Conservation (phyloP, 1,284 basidiomycete species). For the Jaminaea rosea region DNA sequence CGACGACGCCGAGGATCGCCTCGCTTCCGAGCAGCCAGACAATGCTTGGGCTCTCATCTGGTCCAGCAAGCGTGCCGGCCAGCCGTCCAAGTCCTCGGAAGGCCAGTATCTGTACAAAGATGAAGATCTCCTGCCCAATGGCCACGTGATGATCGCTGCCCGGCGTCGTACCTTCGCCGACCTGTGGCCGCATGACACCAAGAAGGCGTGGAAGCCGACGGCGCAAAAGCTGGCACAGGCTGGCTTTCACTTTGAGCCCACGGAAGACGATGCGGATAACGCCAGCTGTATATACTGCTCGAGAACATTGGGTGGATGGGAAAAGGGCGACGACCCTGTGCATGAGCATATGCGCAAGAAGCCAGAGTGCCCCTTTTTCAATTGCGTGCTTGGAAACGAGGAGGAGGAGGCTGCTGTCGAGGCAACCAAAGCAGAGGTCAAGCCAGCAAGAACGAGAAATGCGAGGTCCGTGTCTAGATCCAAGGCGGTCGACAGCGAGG, state of each 20-base stretch:
- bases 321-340: conserved; percentile 43
- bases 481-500: neutral
- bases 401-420: conserved; percentile 1
- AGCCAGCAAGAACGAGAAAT: no score
- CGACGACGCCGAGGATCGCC: conserved; percentile 28
- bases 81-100: conserved; percentile 12
- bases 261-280: conserved; percentile 33
- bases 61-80: conserved; percentile 11
- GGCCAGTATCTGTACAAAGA: conserved; percentile 17
- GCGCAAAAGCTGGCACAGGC: conserved; percentile 45
- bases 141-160: conserved; percentile 29
- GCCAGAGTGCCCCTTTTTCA: conserved; percentile 45
- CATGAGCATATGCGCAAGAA: conserved; percentile 40
- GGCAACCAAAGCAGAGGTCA: neutral
- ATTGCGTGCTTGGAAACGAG: conserved; percentile 11
- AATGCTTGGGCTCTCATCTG: conserved; percentile 26
- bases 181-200: conserved; percentile 42
- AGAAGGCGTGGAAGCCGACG: conserved; percentile 45
- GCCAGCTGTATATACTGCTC: conserved; percentile 44
- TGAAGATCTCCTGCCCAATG: conserved; percentile 29
- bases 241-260: conserved; percentile 42
- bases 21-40: conserved; percentile 15
- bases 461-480: neutral
- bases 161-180: conserved; percentile 38
- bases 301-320: conserved; percentile 42